Percentiles rank a stretch among this genome's conserved stretches.
Evolutionary conservation across 2,329 filamentous ascomycete genomes (phyloP).

Genomic region (Talaromyces verruculosus): DNA sequence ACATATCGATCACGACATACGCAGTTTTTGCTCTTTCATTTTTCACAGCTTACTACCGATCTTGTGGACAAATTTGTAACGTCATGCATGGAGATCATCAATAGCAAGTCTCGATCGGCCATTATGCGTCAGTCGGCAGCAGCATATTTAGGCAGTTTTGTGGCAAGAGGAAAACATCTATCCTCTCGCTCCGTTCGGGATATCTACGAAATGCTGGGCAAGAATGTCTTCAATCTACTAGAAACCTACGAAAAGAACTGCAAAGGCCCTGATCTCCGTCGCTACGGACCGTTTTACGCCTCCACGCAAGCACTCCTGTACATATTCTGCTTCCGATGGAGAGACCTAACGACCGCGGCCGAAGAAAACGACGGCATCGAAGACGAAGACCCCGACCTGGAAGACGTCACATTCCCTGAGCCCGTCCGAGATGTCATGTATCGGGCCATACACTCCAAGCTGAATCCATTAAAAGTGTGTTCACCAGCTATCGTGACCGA

Average conservation of each 20-base stretch:
- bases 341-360: conserved; percentile 70
- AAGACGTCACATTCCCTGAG: conserved; percentile 75
- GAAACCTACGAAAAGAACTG: conserved; percentile 69
- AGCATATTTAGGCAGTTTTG: conserved; percentile 91
- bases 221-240: conserved; percentile 75
- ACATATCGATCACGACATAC: conserved; percentile 90
- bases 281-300: conserved; percentile 82
- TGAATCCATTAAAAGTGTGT: conserved; percentile 95
- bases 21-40: conserved; percentile 95
- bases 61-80: conserved; percentile 82
- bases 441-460: conserved; percentile 76
- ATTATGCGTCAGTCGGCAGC: conserved; percentile 80
- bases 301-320: conserved; percentile 87
- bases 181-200: conserved; percentile 72
- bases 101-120: conserved; percentile 67
- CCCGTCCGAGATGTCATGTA: conserved; percentile 72
- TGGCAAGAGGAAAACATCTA: conserved; percentile 83
- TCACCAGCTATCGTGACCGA: conserved; percentile 86
- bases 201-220: conserved; percentile 76
- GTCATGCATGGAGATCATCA: conserved; percentile 70
- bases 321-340: conserved; percentile 98
- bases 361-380: conserved; percentile 54
- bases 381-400: conserved; percentile 51
- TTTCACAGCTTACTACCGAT: conserved; percentile 75
- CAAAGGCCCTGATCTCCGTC: conserved; percentile 78